Evolutionary conservation across 345 rosid species (phyloP).

Genomic region (Corymbia maculata): DNA sequence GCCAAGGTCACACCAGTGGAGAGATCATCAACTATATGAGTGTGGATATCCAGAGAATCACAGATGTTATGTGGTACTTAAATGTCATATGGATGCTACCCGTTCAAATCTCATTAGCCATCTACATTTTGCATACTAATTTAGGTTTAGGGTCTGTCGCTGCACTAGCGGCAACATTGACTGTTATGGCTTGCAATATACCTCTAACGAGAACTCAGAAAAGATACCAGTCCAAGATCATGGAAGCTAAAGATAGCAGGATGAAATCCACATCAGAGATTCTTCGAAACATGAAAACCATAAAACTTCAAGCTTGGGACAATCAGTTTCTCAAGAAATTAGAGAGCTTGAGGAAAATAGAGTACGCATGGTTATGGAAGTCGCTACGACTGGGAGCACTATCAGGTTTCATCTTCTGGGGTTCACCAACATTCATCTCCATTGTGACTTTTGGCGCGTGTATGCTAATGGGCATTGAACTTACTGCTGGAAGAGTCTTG

Average conservation of each 20-base stretch:
- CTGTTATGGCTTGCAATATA: slow-evolving; percentile 73
- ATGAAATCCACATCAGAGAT: slow-evolving; percentile 85
- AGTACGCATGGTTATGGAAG: slow-evolving; percentile 63
- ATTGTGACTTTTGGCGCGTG: slow-evolving; percentile 66
- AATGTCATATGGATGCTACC: slow-evolving; percentile 81
- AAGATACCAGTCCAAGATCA: slow-evolving; percentile 63
- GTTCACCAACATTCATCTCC: slow-evolving; percentile 77
- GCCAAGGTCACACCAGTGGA: slow-evolving; percentile 76
- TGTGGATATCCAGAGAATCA: slow-evolving; percentile 75
- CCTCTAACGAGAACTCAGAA: slow-evolving; percentile 69
- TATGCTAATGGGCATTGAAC: slow-evolving; percentile 51
- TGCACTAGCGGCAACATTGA: slow-evolving; percentile 59
- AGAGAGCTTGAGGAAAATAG: slow-evolving; percentile 44
- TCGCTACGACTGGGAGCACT: slow-evolving; percentile 48
- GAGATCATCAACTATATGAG: slow-evolving; percentile 92
- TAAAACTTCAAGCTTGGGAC: slow-evolving; percentile 96
- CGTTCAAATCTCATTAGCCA: slow-evolving; percentile 67
- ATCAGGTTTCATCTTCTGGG: slow-evolving; percentile 85
- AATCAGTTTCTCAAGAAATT: slow-evolving; percentile 52
- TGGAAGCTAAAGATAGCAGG: slow-evolving; percentile 79
- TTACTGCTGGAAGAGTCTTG: slow-evolving; percentile 81
- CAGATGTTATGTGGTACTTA: slow-evolving; percentile 70
- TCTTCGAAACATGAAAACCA: slow-evolving; percentile 74
- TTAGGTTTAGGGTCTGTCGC: slow-evolving; percentile 69
- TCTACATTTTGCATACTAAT: slow-evolving; percentile 48